Percentiles rank a stretch among this genome's conserved stretches.
Conservation (phyloP, 306 rosid genomes). For the Dalbergia oliveri region DNA sequence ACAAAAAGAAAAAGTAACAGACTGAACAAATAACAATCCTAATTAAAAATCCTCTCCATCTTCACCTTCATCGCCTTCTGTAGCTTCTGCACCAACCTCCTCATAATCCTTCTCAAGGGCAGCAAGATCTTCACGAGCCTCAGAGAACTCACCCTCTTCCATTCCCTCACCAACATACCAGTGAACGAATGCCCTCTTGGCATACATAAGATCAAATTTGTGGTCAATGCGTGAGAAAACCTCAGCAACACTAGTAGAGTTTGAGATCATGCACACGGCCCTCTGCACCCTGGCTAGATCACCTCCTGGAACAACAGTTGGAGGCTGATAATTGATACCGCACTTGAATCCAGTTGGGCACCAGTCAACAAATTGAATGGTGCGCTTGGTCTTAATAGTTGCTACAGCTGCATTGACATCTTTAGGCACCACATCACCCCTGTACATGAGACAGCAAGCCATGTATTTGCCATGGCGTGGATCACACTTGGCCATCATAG, state of each 20-base stretch:
- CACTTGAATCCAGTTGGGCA: constrained; percentile 93
- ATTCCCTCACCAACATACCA: constrained; percentile 93
- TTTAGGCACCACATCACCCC: constrained; percentile 89
- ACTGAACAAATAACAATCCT: background rate
- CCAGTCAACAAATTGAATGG: constrained; percentile 89
- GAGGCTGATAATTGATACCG: constrained; percentile 89
- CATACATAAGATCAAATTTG: constrained; percentile 85
- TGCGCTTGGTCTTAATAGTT: constrained; percentile 85
- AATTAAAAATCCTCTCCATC: constrained; percentile 70
- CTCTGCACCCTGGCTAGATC: constrained; percentile 87
- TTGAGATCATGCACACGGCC: constrained; percentile 89
- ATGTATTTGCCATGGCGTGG: constrained; percentile 88
- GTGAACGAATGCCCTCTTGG: constrained; percentile 87
- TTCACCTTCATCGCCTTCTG: constrained; percentile 73
- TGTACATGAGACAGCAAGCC: constrained; percentile 89
- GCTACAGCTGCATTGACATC: constrained; percentile 89
- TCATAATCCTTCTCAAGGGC: constrained; percentile 83
- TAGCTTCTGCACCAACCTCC: constrained; percentile 81
- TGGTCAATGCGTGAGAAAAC: constrained; percentile 86
- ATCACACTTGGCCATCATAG: constrained; percentile 92
- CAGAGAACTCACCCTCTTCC: constrained; percentile 93
- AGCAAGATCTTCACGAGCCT: constrained; percentile 88
- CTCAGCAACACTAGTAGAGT: constrained; percentile 87
- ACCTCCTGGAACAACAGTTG: constrained; percentile 84
- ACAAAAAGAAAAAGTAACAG: background rate